Evolutionary conservation across 257 asterid genomes (phyloP).

Genomic region (Solanum sejunctum): DNA sequence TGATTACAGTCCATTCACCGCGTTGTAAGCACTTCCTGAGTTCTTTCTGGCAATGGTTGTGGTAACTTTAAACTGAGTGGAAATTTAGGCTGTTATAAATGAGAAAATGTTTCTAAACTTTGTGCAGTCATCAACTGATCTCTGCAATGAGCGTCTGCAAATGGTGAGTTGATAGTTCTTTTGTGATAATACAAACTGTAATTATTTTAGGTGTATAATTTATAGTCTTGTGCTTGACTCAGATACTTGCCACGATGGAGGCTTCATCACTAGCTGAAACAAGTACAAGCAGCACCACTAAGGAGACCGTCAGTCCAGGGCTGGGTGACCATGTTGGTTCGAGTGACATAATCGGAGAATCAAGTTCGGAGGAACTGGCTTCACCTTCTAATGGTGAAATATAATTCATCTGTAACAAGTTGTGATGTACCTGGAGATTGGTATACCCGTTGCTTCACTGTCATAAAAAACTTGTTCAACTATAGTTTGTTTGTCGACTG

Average conservation of each 20-base stretch:
- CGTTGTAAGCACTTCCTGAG: neutral
- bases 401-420: slow-evolving; percentile 54
- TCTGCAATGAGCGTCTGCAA: slow-evolving; percentile 66
- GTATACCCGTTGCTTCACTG: no score
- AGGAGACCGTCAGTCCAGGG: slow-evolving; percentile 41
- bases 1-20: neutral
- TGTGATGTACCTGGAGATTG: slow-evolving; percentile 13
- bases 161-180: slow-evolving; percentile 34
- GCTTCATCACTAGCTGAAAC: slow-evolving; percentile 38
- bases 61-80: neutral
- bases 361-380: slow-evolving; percentile 63
- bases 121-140: slow-evolving; percentile 60
- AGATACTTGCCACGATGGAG: slow-evolving; percentile 53
- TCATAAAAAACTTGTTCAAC: neutral
- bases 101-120: slow-evolving; percentile 11
- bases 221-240: slow-evolving; percentile 7
- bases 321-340: slow-evolving; percentile 11
- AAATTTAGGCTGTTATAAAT: neutral
- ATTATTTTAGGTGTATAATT: neutral
- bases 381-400: slow-evolving; percentile 43
- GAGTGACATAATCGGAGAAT: slow-evolving; percentile 43
- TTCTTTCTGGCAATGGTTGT: neutral
- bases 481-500: neutral
- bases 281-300: slow-evolving; percentile 18
- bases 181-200: neutral